phyloP scores from a whole-genome alignment of 495 filamentous ascomycete genomes.

The Choiromyces venosus region DNA sequence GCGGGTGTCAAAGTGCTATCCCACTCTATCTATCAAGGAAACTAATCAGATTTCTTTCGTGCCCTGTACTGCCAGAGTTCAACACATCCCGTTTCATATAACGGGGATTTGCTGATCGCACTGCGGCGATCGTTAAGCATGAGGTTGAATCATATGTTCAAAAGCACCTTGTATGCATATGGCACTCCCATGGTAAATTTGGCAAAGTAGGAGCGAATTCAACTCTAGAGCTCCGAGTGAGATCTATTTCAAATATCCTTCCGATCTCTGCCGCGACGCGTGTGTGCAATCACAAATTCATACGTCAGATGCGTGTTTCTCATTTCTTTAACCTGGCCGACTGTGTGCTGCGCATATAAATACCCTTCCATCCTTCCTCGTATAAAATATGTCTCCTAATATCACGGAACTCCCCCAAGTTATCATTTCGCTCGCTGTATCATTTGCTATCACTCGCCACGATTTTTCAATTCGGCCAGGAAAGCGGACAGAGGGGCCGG shows the following conservation, averaged over 20 bases:
- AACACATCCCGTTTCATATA: not conserved
- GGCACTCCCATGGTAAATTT: not conserved
- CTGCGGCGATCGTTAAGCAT: not conserved
- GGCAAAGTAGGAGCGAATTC: not conserved
- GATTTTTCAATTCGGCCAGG: not conserved
- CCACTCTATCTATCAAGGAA: not conserved
- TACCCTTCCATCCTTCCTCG: not conserved
- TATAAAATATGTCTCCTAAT: not conserved
- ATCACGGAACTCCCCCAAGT: not conserved
- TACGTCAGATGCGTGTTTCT: not conserved
- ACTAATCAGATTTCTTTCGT: not conserved
- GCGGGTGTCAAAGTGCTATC: not conserved
- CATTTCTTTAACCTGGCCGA: not conserved
- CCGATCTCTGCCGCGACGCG: not conserved
- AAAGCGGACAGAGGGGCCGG: not conserved
- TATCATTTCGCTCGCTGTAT: not conserved
- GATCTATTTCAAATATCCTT: not conserved
- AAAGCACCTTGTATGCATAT: not conserved
- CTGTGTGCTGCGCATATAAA: not conserved
- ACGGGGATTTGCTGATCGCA: not conserved
- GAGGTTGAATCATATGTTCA: not conserved
- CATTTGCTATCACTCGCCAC: not conserved
- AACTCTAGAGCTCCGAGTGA: not conserved
- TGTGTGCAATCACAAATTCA: not conserved
- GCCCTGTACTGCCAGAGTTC: not conserved